Evolutionary conservation across 2,329 filamentous ascomycete genomes (phyloP).

Genomic region (Xylariaceae sp.): DNA sequence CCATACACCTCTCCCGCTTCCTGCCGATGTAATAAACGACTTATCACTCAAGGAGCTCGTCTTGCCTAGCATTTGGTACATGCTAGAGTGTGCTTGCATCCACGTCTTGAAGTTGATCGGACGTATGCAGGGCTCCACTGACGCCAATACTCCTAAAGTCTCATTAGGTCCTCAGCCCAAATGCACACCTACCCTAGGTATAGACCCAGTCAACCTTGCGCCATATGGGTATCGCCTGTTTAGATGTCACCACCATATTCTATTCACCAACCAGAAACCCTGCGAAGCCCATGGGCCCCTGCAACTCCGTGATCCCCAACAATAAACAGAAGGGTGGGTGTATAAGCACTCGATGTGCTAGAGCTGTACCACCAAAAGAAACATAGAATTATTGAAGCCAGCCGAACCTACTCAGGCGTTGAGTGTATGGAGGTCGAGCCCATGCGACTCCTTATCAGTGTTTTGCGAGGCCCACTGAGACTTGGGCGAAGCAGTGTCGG

Average conservation of each 20-base stretch:
- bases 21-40: neutral
- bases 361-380: neutral
- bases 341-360: neutral
- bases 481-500: neutral
- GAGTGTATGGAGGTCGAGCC: neutral
- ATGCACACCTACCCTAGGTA: neutral
- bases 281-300: neutral
- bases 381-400: neutral
- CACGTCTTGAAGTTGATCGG: neutral
- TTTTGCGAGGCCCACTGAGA: neutral
- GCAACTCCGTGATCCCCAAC: neutral
- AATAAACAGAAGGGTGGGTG: neutral
- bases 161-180: neutral
- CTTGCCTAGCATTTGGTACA: neutral
- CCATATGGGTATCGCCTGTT: neutral
- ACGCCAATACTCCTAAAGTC: neutral
- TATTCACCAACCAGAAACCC: neutral
- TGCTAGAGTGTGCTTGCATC: neutral
- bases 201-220: neutral
- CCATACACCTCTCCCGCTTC: neutral
- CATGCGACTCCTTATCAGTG: neutral
- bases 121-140: neutral
- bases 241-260: neutral
- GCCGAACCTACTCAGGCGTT: neutral
- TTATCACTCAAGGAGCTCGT: neutral